Conservation (phyloP, 768 basidiomycete genomes). For the Porpolomopsis calyptriformis region DNA sequence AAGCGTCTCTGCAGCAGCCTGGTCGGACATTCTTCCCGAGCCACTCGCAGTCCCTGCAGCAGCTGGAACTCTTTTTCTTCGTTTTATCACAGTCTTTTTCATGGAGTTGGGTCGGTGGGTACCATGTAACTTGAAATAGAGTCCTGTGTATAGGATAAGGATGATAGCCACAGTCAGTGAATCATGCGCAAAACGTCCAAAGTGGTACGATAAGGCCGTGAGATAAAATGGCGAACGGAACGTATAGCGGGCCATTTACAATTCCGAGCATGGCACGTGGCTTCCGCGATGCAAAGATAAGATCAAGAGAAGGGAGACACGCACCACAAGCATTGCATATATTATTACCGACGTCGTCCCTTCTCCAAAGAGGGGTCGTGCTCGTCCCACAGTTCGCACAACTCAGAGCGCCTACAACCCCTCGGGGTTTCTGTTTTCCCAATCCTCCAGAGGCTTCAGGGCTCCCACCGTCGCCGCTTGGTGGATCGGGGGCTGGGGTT, state of each 20-base stretch:
- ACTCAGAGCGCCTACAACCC: slow-evolving; percentile 59
- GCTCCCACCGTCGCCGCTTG: slow-evolving; percentile 19
- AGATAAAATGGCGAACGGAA: no score
- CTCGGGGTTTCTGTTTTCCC: slow-evolving; percentile 25
- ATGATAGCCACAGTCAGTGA: neutral
- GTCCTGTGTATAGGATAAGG: slow-evolving; percentile 33
- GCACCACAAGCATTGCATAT: slow-evolving; percentile 92
- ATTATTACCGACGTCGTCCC: slow-evolving; percentile 85
- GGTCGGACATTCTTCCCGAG: slow-evolving; percentile 50
- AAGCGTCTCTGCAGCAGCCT: slow-evolving; percentile 82
- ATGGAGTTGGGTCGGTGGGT: slow-evolving; percentile 95
- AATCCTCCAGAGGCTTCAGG: slow-evolving; percentile 17
- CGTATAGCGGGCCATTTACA: no score
- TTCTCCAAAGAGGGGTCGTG: slow-evolving; percentile 82
- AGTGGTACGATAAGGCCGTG: slow-evolving; percentile 8
- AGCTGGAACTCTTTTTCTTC: slow-evolving; percentile 93
- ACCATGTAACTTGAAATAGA: slow-evolving; percentile 98
- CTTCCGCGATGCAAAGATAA: slow-evolving; percentile 1
- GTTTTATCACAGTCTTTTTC: slow-evolving; percentile 99
- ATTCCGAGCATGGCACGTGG: neutral
- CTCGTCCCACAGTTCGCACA: slow-evolving; percentile 87
- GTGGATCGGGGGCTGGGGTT: slow-evolving; percentile 22
- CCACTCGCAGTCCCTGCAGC: slow-evolving; percentile 41
- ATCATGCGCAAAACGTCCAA: slow-evolving; percentile 6
- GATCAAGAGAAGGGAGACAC: slow-evolving; percentile 27